Conservation (phyloP, 1,139 yeast genomes). For the Sugiyamaella castrensis region DNA sequence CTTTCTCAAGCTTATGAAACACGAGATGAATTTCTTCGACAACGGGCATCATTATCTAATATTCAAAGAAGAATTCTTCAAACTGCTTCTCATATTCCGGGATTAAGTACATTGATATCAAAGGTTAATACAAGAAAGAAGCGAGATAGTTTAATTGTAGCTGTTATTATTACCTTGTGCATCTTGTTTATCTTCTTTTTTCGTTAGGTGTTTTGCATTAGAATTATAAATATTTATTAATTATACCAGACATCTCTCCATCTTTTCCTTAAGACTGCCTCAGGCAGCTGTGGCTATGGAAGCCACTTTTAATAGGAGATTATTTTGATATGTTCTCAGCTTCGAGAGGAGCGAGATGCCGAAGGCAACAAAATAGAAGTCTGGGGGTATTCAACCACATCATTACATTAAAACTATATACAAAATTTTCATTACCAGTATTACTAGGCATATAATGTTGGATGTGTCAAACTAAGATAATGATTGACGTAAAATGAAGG, state of each 20-base stretch:
- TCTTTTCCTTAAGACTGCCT: too few species aligned
- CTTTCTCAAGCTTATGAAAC: slow-evolving; percentile 84
- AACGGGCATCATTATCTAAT: slow-evolving; percentile 58
- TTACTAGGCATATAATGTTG: slow-evolving; percentile 19
- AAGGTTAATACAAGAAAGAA: slow-evolving; percentile 85
- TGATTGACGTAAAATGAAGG: slow-evolving; percentile 32
- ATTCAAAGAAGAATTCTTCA: slow-evolving; percentile 65
- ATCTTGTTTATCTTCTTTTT: slow-evolving; percentile 64
- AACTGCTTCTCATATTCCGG: slow-evolving; percentile 71
- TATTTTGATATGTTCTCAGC: too few species aligned
- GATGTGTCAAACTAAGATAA: slow-evolving; percentile 27
- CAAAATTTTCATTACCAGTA: slow-evolving; percentile 1
- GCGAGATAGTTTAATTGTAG: slow-evolving; percentile 83
- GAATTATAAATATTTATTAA: slow-evolving; percentile 4
- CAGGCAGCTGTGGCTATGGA: too few species aligned
- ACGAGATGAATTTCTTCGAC: slow-evolving; percentile 75
- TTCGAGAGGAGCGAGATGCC: too few species aligned
- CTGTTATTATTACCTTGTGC: slow-evolving; percentile 68
- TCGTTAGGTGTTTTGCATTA: slow-evolving; percentile 29
- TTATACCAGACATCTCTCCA: too few species aligned
- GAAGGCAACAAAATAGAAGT: not conserved
- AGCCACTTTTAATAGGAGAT: too few species aligned
- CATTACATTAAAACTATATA: slow-evolving; percentile 5
- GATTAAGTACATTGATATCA: slow-evolving; percentile 68
- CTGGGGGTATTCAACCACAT: not conserved